Percentiles rank a stretch among this genome's conserved stretches.
Evolutionary conservation across 805 yeast genomes (phyloP).

Genomic region (Myxozyma vanderwaltii): DNA sequence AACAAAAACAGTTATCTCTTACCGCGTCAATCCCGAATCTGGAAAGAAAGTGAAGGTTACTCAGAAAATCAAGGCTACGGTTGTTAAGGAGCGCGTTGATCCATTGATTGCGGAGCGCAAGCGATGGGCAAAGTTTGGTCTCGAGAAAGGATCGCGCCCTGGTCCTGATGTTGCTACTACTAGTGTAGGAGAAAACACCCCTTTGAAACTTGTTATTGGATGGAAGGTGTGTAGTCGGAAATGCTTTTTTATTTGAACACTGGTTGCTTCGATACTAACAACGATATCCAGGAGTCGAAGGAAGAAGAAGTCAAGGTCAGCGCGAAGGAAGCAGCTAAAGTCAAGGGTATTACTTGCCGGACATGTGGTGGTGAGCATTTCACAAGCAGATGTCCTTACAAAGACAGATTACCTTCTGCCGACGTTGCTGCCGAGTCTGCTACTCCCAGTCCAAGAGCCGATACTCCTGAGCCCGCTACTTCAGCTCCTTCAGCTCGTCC

Average conservation of each 20-base stretch:
- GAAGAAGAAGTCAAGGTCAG: slow-evolving; percentile 74
- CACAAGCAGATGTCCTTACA: slow-evolving; percentile 94
- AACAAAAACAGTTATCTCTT: slow-evolving; percentile 82
- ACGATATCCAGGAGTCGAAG: slow-evolving; percentile 53
- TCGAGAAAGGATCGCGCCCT: slow-evolving; percentile 67
- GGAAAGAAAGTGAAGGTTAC: slow-evolving; percentile 87
- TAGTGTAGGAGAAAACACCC: slow-evolving; percentile 81
- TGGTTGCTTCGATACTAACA: not conserved
- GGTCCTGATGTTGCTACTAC: slow-evolving; percentile 92
- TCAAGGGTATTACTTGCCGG: slow-evolving; percentile 69
- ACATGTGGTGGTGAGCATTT: slow-evolving; percentile 92
- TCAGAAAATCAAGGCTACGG: slow-evolving; percentile 76
- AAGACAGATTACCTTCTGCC: slow-evolving; percentile 72
- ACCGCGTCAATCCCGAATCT: slow-evolving; percentile 62
- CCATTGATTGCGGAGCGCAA: slow-evolving; percentile 84
- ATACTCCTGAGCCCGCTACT: slow-evolving; percentile 41
- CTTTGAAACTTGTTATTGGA: slow-evolving; percentile 60
- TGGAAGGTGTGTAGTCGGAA: slow-evolving; percentile 30
- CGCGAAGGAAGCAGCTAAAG: slow-evolving; percentile 55
- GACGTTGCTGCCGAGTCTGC: slow-evolving; percentile 44
- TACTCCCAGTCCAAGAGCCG: slow-evolving; percentile 29
- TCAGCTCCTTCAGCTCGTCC: slow-evolving; percentile 39
- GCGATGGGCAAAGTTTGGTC: slow-evolving; percentile 87
- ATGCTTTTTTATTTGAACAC: not conserved
- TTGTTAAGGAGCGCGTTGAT: slow-evolving; percentile 78